Base-by-base conservation (phyloP, 805 yeast genomes). In the Starmerella lactis-condensi region DNA sequence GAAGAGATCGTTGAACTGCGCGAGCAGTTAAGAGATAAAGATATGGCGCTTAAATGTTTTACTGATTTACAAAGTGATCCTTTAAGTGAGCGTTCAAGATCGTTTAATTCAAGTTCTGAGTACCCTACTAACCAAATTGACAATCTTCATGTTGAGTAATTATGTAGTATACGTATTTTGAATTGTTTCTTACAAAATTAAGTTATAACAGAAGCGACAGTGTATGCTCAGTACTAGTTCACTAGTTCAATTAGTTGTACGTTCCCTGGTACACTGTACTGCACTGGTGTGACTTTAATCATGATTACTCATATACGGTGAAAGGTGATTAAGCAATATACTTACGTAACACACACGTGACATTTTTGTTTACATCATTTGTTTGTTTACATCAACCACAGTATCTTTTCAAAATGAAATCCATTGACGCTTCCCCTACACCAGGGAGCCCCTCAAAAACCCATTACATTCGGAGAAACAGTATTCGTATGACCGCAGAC, bases 1-100 rank as follows among this genome's bases (percentile, higher is more conserved):
- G 78, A 71, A 29, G 85, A 76, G 44, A 67, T 82, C 10, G 43
- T 54, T 28, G 79, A 72, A 30, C 57, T 83, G 41, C 64, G 65
- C 43, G 73, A 68, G 28, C 35, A 28, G 23, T 21, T 40, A 11
- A 22, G 21, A n/a, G 43, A 39, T 20, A 33, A 32, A 14, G 38
- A 36, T 14, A 21, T 23, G 16, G 25, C 31, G 7, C 30, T 40
- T 19, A 30, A 23, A 13, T 30, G 31, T n/a, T 26, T 39, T 11
- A 18, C 32, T 3, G 29, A 24, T 6, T 30, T 34, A 14, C 27
- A 25, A 24, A 25, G 12, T 10, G 31, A 31, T 18, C 28, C 32
- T 7, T n/a, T 9, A 27, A 25, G 26, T 21, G 25, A 9, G 13
- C 15, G 12, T 22, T 27, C 3, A 20, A 28, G 23, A 11, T 9